Evolutionary conservation across 2,329 filamentous ascomycete species (phyloP).

Genomic region (Ascomycota sp.): DNA sequence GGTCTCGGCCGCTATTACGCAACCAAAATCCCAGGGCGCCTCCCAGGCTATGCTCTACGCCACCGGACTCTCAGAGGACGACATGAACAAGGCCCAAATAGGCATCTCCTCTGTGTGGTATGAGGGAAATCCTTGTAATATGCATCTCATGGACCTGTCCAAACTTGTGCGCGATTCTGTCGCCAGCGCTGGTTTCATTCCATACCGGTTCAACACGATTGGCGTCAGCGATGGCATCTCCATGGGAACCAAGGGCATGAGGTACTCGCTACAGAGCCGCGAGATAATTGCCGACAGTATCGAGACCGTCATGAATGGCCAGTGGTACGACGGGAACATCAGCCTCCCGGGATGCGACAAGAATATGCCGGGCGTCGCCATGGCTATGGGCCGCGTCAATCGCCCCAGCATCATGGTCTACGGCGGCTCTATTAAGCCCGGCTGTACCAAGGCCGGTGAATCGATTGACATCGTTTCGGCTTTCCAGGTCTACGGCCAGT

Average conservation of each 20-base stretch:
- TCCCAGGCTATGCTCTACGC: slow-evolving; percentile 98
- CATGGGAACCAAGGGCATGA: slow-evolving; percentile 95
- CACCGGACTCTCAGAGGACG: slow-evolving; percentile 63
- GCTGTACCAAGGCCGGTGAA: slow-evolving; percentile 55
- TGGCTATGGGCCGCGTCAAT: slow-evolving; percentile 89
- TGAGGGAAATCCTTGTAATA: slow-evolving; percentile 95
- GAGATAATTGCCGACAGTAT: slow-evolving; percentile 96
- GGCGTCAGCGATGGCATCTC: slow-evolving; percentile 94
- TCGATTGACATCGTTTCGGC: slow-evolving; percentile 87
- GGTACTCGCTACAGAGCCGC: slow-evolving; percentile 79
- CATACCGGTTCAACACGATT: slow-evolving; percentile 97
- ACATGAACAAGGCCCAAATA: slow-evolving; percentile 91
- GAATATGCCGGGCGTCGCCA: slow-evolving; percentile 90
- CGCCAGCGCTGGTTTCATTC: slow-evolving; percentile 52
- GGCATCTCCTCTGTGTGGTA: slow-evolving; percentile 98
- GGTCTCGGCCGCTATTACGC: slow-evolving; percentile 66
- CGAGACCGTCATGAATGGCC: slow-evolving; percentile 95
- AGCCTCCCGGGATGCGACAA: slow-evolving; percentile 96
- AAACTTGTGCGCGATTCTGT: slow-evolving; percentile 43
- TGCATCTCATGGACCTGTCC: slow-evolving; percentile 86
- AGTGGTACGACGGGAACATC: slow-evolving; percentile 97
- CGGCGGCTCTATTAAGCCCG: slow-evolving; percentile 79
- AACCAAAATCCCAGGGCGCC: slow-evolving; percentile 92
- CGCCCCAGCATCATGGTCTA: slow-evolving; percentile 94
- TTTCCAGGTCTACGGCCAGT: slow-evolving; percentile 94